Base-by-base conservation (phyloP, 1,139 yeast genomes). In the Suhomyces bokatorum region DNA sequence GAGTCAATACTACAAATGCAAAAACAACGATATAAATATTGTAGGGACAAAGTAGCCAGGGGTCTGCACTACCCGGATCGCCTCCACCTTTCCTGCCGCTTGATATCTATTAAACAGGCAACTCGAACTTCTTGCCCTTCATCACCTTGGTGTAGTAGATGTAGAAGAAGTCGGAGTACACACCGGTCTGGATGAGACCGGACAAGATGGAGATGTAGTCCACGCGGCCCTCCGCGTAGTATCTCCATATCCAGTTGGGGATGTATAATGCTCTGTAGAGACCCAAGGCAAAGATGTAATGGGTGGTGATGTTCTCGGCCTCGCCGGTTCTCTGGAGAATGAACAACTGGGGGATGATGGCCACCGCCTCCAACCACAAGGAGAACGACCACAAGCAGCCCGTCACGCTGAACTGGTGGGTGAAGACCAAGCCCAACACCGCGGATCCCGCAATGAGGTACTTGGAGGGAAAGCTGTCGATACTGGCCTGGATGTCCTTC, bases 221-320 rank as follows among this genome's bases (percentile, higher is more conserved):
- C 46, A 86, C 76, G 56, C 80, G 79, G 32, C 76, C 79, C 55
- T 86, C 93, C 14, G 79, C 67, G 52, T 72, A 73, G 69, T 85
- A 89, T 64, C 98, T 81, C 77, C 90, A 91, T 55, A 90, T 67
- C 99, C 99, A 93, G 68, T 91, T 93, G 54, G 96, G 95, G 55
- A 93, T 81, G 66, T 93, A 93, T 46, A 93, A 73, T 0, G 90
- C 87, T 55, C 99, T 78, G 72, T 93, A 93, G 8, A 85, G 55
- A 13, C 99, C 99, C 61, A 93, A 73, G 2, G 98, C 96, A 65
- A 91, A 90, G 52, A 93, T 88, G 66, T 93, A 93, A 65, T 93
- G 97, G 42, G 87, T 80, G 13, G 98, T 93, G 58, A 93, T 73
- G 50, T 87, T 80, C 63, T 87, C 87, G 1, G 97, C 95, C 59